Percentiles rank a stretch among this genome's conserved stretches.
phyloP scores from a whole-genome alignment of 208 protist species.

The Trichomonas tenax region DNA sequence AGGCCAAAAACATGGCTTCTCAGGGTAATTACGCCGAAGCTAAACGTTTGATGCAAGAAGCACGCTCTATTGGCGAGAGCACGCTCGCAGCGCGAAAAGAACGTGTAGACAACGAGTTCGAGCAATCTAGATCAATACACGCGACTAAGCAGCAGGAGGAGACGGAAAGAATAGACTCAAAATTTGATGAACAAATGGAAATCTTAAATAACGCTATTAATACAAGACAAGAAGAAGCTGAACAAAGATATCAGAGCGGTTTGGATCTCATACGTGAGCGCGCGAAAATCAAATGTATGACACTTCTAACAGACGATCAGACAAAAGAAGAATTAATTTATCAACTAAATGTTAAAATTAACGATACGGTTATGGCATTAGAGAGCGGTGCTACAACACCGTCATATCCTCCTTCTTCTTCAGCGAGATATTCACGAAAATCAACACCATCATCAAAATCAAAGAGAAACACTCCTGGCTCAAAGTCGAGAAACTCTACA shows the following conservation, averaged over 20 bases:
- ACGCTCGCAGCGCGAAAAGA: background rate
- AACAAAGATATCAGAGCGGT: background rate
- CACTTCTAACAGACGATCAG: background rate
- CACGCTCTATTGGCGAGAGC: background rate
- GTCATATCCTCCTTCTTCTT: background rate
- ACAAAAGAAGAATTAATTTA: slow-evolving; percentile 3
- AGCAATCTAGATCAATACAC: background rate
- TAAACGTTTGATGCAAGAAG: background rate
- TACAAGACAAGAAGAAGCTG: background rate
- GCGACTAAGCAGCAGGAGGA: background rate
- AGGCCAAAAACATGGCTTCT: background rate
- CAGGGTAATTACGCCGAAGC: background rate
- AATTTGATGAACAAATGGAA: background rate
- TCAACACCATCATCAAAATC: background rate
- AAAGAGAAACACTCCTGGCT: background rate
- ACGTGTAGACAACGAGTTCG: background rate
- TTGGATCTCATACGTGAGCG: background rate
- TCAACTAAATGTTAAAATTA: background rate
- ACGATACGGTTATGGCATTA: background rate
- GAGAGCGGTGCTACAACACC: background rate
- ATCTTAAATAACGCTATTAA: background rate
- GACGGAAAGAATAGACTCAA: background rate
- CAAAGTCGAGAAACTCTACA: background rate
- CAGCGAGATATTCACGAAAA: background rate
- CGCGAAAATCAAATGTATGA: background rate